Evolutionary conservation across 2,329 filamentous ascomycete species (phyloP).

Genomic region (Calonectria pteridis): DNA sequence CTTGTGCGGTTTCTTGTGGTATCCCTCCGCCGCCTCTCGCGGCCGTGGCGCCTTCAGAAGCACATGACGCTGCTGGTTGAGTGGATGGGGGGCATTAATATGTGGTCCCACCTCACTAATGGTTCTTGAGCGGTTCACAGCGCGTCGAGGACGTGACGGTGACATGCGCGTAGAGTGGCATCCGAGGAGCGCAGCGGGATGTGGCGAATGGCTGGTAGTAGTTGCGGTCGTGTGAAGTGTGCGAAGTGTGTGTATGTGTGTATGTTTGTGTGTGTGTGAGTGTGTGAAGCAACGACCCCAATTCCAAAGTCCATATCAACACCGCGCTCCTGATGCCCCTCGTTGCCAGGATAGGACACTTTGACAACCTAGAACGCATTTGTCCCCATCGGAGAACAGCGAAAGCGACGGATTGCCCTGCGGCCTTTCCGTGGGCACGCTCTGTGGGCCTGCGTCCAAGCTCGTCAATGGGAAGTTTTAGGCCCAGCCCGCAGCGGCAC

Average conservation of each 20-base stretch:
- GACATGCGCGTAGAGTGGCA: slow-evolving; percentile 2
- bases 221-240: no score
- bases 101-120: slow-evolving; percentile 20
- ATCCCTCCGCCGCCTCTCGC: neutral
- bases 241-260: no score
- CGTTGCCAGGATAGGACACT: neutral
- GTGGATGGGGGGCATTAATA: slow-evolving; percentile 13
- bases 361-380: slow-evolving; percentile 22
- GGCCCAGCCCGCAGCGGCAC: slow-evolving; percentile 20
- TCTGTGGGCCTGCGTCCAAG: neutral
- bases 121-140: neutral
- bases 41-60: slow-evolving; percentile 14
- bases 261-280: no score
- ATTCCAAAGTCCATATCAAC: neutral
- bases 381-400: slow-evolving; percentile 26
- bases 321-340: neutral
- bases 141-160: slow-evolving; percentile 1
- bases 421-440: neutral
- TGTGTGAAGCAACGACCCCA: neutral
- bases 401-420: slow-evolving; percentile 18
- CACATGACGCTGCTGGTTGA: slow-evolving; percentile 9
- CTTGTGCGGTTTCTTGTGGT: neutral
- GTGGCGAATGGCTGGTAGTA: no score
- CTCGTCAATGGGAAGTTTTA: neutral
- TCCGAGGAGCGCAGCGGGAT: neutral